Conservation (phyloP, 140 eudicot genomes). For the Flaveria floridana region DNA sequence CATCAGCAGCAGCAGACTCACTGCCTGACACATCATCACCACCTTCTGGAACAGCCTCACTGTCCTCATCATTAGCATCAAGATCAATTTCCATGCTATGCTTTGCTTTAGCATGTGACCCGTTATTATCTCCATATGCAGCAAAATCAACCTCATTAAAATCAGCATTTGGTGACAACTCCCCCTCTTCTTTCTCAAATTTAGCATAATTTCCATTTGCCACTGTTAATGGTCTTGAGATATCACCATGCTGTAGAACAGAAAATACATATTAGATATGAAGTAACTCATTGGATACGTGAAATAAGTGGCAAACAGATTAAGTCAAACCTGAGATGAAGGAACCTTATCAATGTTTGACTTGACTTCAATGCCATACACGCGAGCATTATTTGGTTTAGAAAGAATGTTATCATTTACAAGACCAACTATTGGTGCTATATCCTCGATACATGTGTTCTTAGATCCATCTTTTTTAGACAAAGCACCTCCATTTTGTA, state of each 20-base stretch:
- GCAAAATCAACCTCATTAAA: constrained; percentile 55
- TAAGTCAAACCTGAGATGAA: constrained; percentile 48
- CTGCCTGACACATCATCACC: constrained; percentile 86
- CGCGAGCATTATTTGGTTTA: constrained; percentile 39
- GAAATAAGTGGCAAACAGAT: constrained; percentile 12
- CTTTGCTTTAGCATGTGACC: constrained; percentile 40
- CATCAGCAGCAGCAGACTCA: constrained; percentile 84
- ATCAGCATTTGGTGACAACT: constrained; percentile 76
- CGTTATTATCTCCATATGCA: constrained; percentile 40
- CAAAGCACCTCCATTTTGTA: constrained; percentile 46
- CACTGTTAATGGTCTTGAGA: constrained; percentile 38
- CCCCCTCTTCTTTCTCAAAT: constrained; percentile 95
- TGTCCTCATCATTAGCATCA: constrained; percentile 74
- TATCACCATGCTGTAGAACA: constrained; percentile 46
- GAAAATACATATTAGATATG: constrained; percentile 7
- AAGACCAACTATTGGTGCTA: constrained; percentile 20
- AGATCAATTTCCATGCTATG: constrained; percentile 39
- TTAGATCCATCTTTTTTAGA: constrained; percentile 48
- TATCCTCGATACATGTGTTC: constrained; percentile 33
- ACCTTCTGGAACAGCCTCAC: constrained; percentile 71
- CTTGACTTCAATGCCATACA: constrained; percentile 46
- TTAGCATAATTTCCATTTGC: constrained; percentile 51
- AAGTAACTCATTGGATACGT: background rate
- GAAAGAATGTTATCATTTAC: constrained; percentile 41
- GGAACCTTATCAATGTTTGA: constrained; percentile 43